These are phyloP conservation scores for Aspergillus ruber DNA, from an alignment of 2,329 filamentous ascomycete species.

Conservation along the genomic window DNA sequence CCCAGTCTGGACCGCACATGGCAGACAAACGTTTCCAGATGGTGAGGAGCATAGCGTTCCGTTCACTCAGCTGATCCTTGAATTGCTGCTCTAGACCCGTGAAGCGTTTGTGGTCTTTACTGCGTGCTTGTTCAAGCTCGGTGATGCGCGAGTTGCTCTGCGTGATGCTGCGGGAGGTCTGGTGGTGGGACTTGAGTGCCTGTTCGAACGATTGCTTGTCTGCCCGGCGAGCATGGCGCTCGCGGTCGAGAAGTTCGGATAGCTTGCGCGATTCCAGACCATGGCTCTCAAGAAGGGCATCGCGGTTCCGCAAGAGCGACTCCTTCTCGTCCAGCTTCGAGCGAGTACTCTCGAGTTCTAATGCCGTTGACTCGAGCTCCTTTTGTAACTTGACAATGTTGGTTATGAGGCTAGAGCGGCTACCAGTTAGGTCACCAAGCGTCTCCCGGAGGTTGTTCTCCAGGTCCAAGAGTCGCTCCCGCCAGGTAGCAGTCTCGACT, in stretches of 20 bases:
- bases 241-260: constrained; percentile 83
- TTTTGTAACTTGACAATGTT: constrained; percentile 81
- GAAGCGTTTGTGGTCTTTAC: constrained; percentile 70
- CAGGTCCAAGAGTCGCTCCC: constrained; percentile 80
- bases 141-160: constrained; percentile 77
- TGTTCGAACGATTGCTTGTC: constrained; percentile 85
- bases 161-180: constrained; percentile 76
- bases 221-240: constrained; percentile 74
- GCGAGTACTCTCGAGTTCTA: constrained; percentile 74
- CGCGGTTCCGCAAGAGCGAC: constrained; percentile 79
- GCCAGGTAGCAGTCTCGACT: constrained; percentile 84
- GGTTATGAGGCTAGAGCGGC: constrained; percentile 75
- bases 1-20: constrained; percentile 87
- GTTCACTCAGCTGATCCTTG: constrained; percentile 80
- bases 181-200: constrained; percentile 78
- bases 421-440: constrained; percentile 80
- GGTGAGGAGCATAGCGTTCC: constrained; percentile 79
- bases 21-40: constrained; percentile 83
- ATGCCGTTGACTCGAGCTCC: constrained; percentile 75
- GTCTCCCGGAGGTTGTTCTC: constrained; percentile 83
- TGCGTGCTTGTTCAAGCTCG: constrained; percentile 76
- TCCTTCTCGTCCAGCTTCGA: constrained; percentile 83
- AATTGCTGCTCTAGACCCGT: constrained; percentile 69
- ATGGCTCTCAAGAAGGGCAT: constrained; percentile 79
- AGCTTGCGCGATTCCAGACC: constrained; percentile 80